phyloP scores from a whole-genome alignment of 768 basidiomycete species.

The Lactifluus subvellereus region DNA sequence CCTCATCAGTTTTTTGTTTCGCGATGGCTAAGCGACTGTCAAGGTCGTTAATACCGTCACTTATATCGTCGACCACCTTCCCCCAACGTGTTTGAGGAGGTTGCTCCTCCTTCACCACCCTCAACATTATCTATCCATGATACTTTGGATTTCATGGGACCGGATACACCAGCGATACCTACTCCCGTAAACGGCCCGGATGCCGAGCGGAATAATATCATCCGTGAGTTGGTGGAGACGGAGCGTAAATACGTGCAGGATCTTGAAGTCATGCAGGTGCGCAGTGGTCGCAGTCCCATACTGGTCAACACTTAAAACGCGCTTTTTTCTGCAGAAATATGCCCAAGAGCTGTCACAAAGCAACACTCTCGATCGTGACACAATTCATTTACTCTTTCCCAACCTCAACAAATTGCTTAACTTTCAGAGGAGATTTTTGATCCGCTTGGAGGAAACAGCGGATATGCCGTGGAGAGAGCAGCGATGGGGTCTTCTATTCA shows the following conservation, averaged over 20 bases:
- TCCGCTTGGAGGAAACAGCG: conserved; percentile 80
- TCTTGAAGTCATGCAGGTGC: conserved; percentile 91
- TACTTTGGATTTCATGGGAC: conserved; percentile 51
- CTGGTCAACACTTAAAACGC: not conserved
- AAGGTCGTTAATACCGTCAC: conserved; percentile 90
- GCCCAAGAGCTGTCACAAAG: conserved; percentile 74
- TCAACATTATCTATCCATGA: conserved; percentile 46
- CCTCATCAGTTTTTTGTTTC: conserved; percentile 14
- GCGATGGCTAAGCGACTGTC: conserved; percentile 11
- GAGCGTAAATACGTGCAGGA: conserved; percentile 97
- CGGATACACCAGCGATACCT: conserved; percentile 38
- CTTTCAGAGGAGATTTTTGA: conserved; percentile 92
- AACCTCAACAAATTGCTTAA: conserved; percentile 92
- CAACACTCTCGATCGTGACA: conserved; percentile 88
- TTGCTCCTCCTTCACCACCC: conserved; percentile 50
- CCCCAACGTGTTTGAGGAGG: conserved; percentile 62
- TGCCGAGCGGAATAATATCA: conserved; percentile 65
- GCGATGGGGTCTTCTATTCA: conserved; percentile 81
- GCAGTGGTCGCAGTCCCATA: conserved; percentile 26
- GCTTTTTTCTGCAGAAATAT: conserved; percentile 63
- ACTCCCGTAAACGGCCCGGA: conserved; percentile 54
- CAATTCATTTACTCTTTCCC: conserved; percentile 92
- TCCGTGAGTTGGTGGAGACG: conserved; percentile 88
- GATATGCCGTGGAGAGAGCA: conserved; percentile 80
- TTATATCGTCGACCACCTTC: conserved; percentile 72